Evolutionary conservation across 805 yeast genomes (phyloP).

Genomic region (Cyberlindnera xishuangbannaensis): DNA sequence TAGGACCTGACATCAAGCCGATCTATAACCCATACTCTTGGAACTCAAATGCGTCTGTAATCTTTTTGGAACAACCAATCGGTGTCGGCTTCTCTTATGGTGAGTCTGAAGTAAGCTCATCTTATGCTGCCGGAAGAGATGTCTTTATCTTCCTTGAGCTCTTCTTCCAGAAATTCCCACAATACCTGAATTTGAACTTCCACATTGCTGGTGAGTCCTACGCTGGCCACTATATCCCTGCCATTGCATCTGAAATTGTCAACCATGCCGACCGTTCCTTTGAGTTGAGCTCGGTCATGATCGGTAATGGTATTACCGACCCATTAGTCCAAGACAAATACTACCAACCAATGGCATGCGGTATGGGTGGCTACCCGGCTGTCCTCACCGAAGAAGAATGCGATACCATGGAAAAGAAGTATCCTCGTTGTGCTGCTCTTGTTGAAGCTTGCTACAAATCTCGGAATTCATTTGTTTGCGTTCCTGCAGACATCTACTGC

Average conservation of each 20-base stretch:
- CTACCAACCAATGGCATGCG: slow-evolving; percentile 94
- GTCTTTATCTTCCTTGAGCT: slow-evolving; percentile 78
- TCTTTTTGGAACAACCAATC: slow-evolving; percentile 91
- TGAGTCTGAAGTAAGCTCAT: slow-evolving; percentile 50
- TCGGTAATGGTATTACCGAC: slow-evolving; percentile 92
- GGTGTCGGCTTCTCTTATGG: slow-evolving; percentile 90
- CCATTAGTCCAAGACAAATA: slow-evolving; percentile 71
- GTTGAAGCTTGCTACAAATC: slow-evolving; percentile 61
- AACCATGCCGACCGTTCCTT: slow-evolving; percentile 44
- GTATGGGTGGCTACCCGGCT: slow-evolving; percentile 75
- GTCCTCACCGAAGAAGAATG: slow-evolving; percentile 70
- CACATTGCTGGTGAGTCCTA: slow-evolving; percentile 84
- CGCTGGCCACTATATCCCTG: slow-evolving; percentile 81
- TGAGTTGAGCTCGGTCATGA: slow-evolving; percentile 71
- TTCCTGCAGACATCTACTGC: slow-evolving; percentile 82
- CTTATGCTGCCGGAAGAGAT: slow-evolving; percentile 82
- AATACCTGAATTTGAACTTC: slow-evolving; percentile 51
- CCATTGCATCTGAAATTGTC: slow-evolving; percentile 50
- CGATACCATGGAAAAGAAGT: slow-evolving; percentile 50
- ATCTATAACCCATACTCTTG: slow-evolving; percentile 78
- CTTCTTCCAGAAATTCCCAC: slow-evolving; percentile 80
- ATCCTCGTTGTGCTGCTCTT: slow-evolving; percentile 59
- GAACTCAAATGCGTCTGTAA: slow-evolving; percentile 86
- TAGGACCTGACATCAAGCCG: slow-evolving; percentile 62
- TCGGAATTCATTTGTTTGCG: slow-evolving; percentile 65